Evolutionary conservation across 2,329 filamentous ascomycete species (phyloP), one percentile per base, ranked within the genome.

Genomic region (Xylariaceae sp.): DNA sequence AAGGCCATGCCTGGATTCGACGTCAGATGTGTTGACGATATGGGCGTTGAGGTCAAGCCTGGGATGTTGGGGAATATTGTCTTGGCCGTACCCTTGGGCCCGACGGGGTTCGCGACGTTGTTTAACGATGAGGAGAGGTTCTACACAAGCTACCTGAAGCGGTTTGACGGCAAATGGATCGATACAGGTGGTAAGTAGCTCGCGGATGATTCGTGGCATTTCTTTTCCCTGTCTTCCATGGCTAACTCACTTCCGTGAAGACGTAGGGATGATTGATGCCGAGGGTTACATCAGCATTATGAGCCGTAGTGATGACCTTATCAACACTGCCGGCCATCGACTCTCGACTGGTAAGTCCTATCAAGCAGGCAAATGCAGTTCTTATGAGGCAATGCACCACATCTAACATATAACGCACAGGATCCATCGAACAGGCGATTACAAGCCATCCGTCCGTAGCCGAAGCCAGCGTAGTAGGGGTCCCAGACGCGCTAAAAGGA

Each of bases 1-100:
- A 94, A 95, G 68, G 81, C 91, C 0, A 90, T 95, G 85, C 92
- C 91, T 0, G 92, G 92, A 0, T 96, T 95, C 64, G 89, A 96
- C 63, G 87, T 96, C 3, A 80, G 86, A 15, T 79, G 92, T 13
- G 90, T 96, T 2, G 84, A 95, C 67, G 91, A 96, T 63, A 74
- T 83, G 0, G 92, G 92, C 5, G 77, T 79, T 1, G 86, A 91
- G 67, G 76, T 95, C 0, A 70, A 79, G n/a, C 76, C 72, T 29
- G 88, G 88, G 1, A 83, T 74, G 19, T 95, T 95, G 88, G 92
- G 92, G 0, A 96, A 96, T 67, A 94, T 96, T 57, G 91, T 96
- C 9, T 77, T 97, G 48, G 87, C 77, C 0, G 80, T 89, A 51
- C 92, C 92, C 0, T 76, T 96, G 26, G 89, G 89, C 0, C 92